Conservation (phyloP, 345 rosid species). For the Lumnitzera racemosa region DNA sequence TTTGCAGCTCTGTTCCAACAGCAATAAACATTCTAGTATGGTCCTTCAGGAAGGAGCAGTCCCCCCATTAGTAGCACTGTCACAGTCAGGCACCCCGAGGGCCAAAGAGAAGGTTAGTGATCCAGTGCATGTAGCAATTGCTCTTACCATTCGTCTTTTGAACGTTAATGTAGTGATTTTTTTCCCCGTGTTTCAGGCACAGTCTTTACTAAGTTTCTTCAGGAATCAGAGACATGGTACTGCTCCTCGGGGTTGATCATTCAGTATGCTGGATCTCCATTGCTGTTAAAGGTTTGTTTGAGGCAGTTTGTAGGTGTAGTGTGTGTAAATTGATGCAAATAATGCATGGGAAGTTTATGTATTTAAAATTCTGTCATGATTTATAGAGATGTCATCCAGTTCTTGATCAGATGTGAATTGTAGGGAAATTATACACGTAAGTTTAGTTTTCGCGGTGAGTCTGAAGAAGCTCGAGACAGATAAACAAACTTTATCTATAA, state of each 20-base stretch:
- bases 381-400: conserved; percentile 15
- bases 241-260: conserved; percentile 51
- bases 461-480: too few species aligned
- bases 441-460: too few species aligned
- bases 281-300: conserved; percentile 15
- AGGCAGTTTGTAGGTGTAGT: conserved; percentile 16
- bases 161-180: background rate
- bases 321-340: conserved; percentile 41
- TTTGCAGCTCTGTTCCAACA: conserved; percentile 64
- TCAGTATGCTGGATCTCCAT: conserved; percentile 4
- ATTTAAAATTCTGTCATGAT: conserved; percentile 6
- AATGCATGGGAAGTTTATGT: conserved; percentile 25
- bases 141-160: background rate
- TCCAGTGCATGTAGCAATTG: background rate
- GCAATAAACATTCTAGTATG: conserved; percentile 44
- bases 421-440: background rate
- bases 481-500: too few species aligned
- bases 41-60: conserved; percentile 93
- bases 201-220: conserved; percentile 67
- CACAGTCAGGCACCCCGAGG: conserved; percentile 80
- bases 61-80: conserved; percentile 84
- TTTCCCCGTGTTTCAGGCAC: conserved; percentile 54
- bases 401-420: conserved; percentile 1
- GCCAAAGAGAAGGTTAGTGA: conserved; percentile 84
- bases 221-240: conserved; percentile 70